These are phyloP conservation scores for Blastobotrys malaysiensis DNA, from an alignment of 1,139 yeast species.

Conservation along the genomic window DNA sequence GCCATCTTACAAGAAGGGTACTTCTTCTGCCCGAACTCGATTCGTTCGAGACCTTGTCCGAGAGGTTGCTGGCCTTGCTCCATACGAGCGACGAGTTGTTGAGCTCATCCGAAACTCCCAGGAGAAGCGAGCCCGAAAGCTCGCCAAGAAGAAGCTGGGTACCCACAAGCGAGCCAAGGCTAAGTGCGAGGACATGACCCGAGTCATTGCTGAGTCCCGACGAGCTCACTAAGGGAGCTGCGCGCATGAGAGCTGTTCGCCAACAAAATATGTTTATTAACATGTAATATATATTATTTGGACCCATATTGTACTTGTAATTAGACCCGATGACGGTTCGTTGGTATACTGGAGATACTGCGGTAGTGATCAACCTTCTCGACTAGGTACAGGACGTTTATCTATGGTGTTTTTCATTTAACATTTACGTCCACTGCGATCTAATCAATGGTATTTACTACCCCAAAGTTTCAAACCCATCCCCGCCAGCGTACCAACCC, in stretches of 20 bases:
- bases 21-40: conserved; percentile 88
- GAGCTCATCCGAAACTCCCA: conserved; percentile 99
- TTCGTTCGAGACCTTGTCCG: conserved; percentile 94
- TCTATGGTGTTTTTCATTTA: too few species aligned
- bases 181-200: conserved; percentile 98
- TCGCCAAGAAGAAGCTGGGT: conserved; percentile 99
- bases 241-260: too few species aligned
- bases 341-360: too few species aligned
- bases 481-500: too few species aligned
- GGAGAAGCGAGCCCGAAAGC: conserved; percentile 99
- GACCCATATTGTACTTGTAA: background rate
- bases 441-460: too few species aligned
- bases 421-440: too few species aligned
- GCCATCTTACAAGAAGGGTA: conserved; percentile 96
- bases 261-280: background rate
- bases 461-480: too few species aligned
- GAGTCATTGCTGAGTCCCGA: conserved; percentile 96
- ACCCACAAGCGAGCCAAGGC: conserved; percentile 99
- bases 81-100: conserved; percentile 99
- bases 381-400: too few species aligned
- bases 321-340: too few species aligned
- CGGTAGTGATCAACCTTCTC: too few species aligned
- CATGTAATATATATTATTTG: background rate
- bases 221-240: conserved; percentile 37
- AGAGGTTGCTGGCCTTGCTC: conserved; percentile 98